Conservation (phyloP, 257 asterid species). For the Anisodus tanguticus region DNA sequence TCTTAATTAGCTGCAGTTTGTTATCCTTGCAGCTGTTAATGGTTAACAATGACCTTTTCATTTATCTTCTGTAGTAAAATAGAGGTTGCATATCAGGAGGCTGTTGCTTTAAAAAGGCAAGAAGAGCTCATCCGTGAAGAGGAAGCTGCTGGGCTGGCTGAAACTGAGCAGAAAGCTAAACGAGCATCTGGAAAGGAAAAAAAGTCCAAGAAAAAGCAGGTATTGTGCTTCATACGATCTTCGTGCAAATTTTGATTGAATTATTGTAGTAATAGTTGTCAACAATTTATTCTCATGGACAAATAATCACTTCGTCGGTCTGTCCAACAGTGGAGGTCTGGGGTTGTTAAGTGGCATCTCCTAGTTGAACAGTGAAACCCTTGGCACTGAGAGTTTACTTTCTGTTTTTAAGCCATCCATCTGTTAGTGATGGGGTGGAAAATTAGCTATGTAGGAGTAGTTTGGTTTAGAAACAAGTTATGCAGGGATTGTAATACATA, state of each 20-base stretch:
- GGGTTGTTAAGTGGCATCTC: not conserved
- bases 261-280: not conserved
- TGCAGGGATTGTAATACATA: not conserved
- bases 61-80: slow-evolving; percentile 61
- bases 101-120: slow-evolving; percentile 88
- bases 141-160: slow-evolving; percentile 74
- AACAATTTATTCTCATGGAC: not conserved
- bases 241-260: slow-evolving; percentile 57
- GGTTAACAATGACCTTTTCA: not conserved
- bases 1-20: not conserved
- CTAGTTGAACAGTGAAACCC: not conserved
- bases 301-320: not conserved
- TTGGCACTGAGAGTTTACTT: not conserved
- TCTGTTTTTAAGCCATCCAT: not conserved
- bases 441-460: not conserved
- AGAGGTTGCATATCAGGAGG: slow-evolving; percentile 91
- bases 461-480: not conserved
- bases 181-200: slow-evolving; percentile 71
- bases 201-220: slow-evolving; percentile 73
- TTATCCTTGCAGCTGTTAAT: slow-evolving; percentile 4
- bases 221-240: slow-evolving; percentile 30
- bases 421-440: not conserved
- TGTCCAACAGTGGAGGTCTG: not conserved
- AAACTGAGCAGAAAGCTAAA: slow-evolving; percentile 70
- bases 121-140: slow-evolving; percentile 98